A percentile compares a stretch with the other conserved stretches of the same genome.
phyloP scores from a whole-genome alignment of 2,329 filamentous ascomycete genomes.

The Drechslera avenae region DNA sequence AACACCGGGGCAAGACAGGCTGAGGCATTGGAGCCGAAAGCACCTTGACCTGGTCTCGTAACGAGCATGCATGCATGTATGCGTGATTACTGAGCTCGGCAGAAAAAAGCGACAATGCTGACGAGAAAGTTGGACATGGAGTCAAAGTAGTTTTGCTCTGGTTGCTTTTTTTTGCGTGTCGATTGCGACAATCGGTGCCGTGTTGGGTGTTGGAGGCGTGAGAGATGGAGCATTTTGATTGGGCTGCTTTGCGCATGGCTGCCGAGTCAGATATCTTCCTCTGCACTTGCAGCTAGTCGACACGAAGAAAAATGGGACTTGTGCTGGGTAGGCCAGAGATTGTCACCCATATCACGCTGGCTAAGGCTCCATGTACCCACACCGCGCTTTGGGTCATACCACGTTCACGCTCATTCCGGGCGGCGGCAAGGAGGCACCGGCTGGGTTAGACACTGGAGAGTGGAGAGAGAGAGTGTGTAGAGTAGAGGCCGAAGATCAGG shows the following conservation, averaged over 20 bases:
- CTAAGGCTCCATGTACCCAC: neutral
- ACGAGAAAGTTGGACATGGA: constrained; percentile 11
- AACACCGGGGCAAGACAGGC: neutral
- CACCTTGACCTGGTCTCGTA: neutral
- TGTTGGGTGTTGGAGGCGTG: constrained; percentile 2
- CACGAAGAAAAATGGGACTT: neutral
- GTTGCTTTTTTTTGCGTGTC: constrained; percentile 19
- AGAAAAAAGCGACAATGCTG: constrained; percentile 18
- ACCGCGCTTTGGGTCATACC: neutral
- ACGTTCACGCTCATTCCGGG: neutral
- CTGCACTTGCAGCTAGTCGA: neutral
- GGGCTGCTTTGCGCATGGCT: constrained; percentile 2
- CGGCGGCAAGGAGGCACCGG: neutral
- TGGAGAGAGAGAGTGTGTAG: too few species aligned
- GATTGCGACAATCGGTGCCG: neutral
- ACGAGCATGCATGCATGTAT: constrained; percentile 23
- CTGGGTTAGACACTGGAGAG: neutral
- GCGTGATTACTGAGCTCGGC: constrained; percentile 22
- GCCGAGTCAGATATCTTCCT: constrained; percentile 7
- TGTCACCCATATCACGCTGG: neutral
- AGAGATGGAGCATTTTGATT: constrained; percentile 13
- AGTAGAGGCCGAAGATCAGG: too few species aligned
- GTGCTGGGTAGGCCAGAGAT: neutral
- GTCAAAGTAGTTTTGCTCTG: neutral
- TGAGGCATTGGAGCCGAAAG: constrained; percentile 1